Evolutionary conservation across 805 yeast species (phyloP).

Genomic region (Saccharomycopsis olivae): DNA sequence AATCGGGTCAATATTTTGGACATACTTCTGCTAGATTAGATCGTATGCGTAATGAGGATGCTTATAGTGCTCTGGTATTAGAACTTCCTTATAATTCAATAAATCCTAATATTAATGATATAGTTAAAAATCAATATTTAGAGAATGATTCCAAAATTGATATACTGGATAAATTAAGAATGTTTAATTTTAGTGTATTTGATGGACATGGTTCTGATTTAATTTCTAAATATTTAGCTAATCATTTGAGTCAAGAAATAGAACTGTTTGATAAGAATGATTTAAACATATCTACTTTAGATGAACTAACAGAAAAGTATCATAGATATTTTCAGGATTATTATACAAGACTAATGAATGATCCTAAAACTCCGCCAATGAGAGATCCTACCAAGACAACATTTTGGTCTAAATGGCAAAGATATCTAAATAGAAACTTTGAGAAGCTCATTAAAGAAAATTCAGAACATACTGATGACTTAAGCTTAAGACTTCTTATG

Average conservation of each 20-base stretch:
- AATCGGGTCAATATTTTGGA: conserved; percentile 67
- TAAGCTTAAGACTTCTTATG: conserved; percentile 49
- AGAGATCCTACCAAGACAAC: conserved; percentile 33
- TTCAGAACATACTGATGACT: conserved; percentile 37
- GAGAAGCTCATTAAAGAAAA: conserved; percentile 24
- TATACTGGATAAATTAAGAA: conserved; percentile 21
- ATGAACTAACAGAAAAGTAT: conserved; percentile 44
- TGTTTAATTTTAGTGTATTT: conserved; percentile 66
- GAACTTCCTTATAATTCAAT: conserved; percentile 28
- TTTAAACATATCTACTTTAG: conserved; percentile 26
- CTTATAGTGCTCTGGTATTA: conserved; percentile 55
- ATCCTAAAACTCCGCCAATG: no score
- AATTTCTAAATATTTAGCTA: conserved; percentile 52
- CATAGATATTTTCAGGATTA: conserved; percentile 36
- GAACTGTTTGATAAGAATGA: conserved; percentile 31
- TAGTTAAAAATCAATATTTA: not conserved
- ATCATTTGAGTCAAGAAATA: conserved; percentile 41
- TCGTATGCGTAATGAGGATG: conserved; percentile 74
- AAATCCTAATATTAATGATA: not conserved
- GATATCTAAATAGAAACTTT: conserved; percentile 30
- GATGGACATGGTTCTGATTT: conserved; percentile 94
- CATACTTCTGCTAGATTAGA: conserved; percentile 70
- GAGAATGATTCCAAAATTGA: not conserved
- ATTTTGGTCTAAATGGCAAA: conserved; percentile 76
- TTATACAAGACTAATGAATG: not conserved